Evolutionary conservation across 441 rosid genomes (phyloP), one percentile per base, ranked within the genome.

Genomic region (Corymbia citriodora): DNA sequence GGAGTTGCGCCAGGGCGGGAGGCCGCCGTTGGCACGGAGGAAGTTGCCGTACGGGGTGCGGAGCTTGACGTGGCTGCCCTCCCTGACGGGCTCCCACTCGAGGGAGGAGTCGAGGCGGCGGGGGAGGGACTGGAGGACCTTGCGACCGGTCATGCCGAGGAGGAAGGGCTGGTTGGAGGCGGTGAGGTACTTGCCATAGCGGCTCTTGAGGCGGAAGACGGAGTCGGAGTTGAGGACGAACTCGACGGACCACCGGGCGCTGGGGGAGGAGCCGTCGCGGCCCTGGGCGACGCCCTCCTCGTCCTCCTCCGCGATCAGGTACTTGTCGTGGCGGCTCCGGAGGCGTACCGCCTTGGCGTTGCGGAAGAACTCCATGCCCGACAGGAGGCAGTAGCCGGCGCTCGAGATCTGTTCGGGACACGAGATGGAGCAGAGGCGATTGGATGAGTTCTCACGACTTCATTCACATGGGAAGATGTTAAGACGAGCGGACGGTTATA

Each of bases 1-100:
- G 8, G 99, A 96, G 96, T 98, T 98, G 88, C 99, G 92, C 98
- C 98, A 98, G 17, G 99, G 99, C 33, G 99, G 99, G 33, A 98
- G 87, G 12, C 99, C 98, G 19, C 99, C 98, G 55, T 98, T 98
- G 31, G 95, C 99, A 82, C 99, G 93, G 92, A 98, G 93, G 92
- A 94, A 98, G 91, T 96, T 89, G 21, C 98, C 99, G 89, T 94
- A 92, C 7, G 99, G 93, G 10, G 98, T 96, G 92, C 93, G 94
- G 49, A 98, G 97, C 94, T 94, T 97, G 65, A 95, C 92, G 87
- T 83, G 94, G 59, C 92, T 65, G 6, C 95, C 99, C 40, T 96
- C 99, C 90, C 91, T 93, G 11, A 95, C 68, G 65, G 99, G 97
- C 68, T 97, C 98, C 99, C 99, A 98, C 93, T 98, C 99, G n/a